phyloP scores from a whole-genome alignment of 140 eudicot genomes.

The Oenanthe javanica region DNA sequence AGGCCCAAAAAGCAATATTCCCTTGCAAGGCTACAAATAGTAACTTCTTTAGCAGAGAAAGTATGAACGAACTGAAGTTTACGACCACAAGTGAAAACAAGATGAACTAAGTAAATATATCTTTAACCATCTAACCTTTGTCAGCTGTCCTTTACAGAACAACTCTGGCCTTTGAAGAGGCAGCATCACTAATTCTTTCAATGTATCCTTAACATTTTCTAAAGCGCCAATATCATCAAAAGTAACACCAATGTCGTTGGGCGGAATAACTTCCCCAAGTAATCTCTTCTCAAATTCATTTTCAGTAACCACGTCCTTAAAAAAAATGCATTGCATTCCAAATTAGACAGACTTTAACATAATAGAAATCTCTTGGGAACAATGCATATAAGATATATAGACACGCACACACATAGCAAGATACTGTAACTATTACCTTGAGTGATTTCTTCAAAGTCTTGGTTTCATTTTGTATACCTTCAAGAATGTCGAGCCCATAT shows the following conservation, averaged over 20 bases:
- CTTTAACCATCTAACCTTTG: constrained; percentile 44
- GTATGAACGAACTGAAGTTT: neutral
- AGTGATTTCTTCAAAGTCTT: constrained; percentile 72
- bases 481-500: constrained; percentile 68
- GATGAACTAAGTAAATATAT: neutral
- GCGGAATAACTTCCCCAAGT: constrained; percentile 88
- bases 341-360: constrained; percentile 1
- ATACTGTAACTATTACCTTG: constrained; percentile 38
- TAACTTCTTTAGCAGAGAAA: constrained; percentile 9
- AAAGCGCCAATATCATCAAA: constrained; percentile 94
- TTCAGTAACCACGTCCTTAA: constrained; percentile 87
- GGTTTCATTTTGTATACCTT: constrained; percentile 68
- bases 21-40: constrained; percentile 73
- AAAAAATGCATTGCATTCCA: neutral
- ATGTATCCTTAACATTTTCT: constrained; percentile 79
- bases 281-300: constrained; percentile 85
- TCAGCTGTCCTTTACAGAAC: constrained; percentile 81
- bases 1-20: constrained; percentile 92
- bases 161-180: constrained; percentile 94
- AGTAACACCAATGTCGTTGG: constrained; percentile 81
- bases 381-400: neutral
- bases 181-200: constrained; percentile 87
- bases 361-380: neutral
- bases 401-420: neutral
- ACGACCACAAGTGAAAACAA: neutral